Conservation (phyloP, 768 basidiomycete genomes). For the Pulveroboletus ravenelii region DNA sequence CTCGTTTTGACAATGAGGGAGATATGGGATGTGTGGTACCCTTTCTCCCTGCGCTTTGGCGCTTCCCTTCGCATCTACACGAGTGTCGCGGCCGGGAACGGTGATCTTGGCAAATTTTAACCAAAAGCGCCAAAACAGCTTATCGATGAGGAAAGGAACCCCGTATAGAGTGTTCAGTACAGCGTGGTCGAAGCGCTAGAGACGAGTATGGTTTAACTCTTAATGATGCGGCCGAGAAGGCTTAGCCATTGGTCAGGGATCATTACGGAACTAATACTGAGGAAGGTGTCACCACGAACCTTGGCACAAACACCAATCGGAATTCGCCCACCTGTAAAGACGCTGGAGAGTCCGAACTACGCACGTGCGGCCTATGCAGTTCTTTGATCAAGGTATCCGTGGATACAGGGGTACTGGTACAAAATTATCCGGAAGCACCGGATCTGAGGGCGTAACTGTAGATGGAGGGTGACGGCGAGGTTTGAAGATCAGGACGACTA, state of each 20-base stretch:
- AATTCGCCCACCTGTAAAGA: constrained; percentile 4
- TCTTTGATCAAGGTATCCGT: constrained; percentile 29
- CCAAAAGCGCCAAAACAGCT: constrained; percentile 10
- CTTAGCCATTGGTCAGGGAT: constrained; percentile 7
- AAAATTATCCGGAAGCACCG: constrained; percentile 25
- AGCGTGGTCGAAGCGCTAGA: constrained; percentile 8
- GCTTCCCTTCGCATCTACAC: not conserved
- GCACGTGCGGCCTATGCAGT: constrained; percentile 14
- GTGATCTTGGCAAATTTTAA: not conserved
- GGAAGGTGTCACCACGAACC: constrained; percentile 13
- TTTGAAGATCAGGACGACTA: constrained; percentile 90
- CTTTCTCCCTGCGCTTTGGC: constrained; percentile 2
- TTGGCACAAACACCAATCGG: constrained; percentile 7
- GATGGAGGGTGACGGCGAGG: constrained; percentile 54
- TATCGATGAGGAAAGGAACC: constrained; percentile 17
- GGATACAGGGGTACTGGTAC: constrained; percentile 30
- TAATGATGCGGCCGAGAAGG: constrained; percentile 6
- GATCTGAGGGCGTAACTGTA: constrained; percentile 25
- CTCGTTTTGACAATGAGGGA: constrained; percentile 2
- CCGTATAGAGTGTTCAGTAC: constrained; percentile 3
- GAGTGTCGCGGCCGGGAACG: not conserved
- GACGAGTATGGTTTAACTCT: constrained; percentile 1
- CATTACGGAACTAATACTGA: constrained; percentile 2
- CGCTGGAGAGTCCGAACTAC: constrained; percentile 3
- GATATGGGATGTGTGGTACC: constrained; percentile 3